Base-by-base conservation (phyloP, 768 basidiomycete species). In the Chlorophyllum brunneum region DNA sequence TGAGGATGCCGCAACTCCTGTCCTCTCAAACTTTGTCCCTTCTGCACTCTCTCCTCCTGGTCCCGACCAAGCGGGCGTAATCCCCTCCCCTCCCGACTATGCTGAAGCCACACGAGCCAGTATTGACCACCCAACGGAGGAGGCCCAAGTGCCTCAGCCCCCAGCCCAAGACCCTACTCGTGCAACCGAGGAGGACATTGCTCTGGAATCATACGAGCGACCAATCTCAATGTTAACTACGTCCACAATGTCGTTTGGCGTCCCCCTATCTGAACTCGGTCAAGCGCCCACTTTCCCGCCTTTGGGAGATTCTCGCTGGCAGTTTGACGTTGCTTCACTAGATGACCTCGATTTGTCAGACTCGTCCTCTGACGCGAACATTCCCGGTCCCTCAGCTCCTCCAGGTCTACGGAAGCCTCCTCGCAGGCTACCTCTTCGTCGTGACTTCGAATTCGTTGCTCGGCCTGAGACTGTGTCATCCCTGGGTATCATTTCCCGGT, bases 271-370 rank as follows among this genome's bases (percentile, higher is more conserved):
- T 1, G 56, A 62, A 4, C 61, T 64, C 52, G 55, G 51, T 24
- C 58, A 56, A n/a, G 61, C 65, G 16, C 73, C 69, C n/a, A 65
- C 66, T 3, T 76, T 76, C 62, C 67, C 65, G 26, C 63, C 60
- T 27, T 67, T 67, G 24, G 61, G 61, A 6, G 69, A 71, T 26
- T 70, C 77, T 1, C 79, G 74, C 24, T 87, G 77, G 81, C 74
- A 71, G 55, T 81, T 88, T 43, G 86, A 90, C 54, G 77, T 89
- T 40, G 85, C 85, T 18, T 86, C 87, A 5, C 81, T 90, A 41
- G 88, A 91, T 60, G 89, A 90, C 34, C 67, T 88, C 36, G 88
- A 91, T 52, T 68, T 90, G n/a, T 90, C 88, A 1, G 88, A 90
- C 62, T 77, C 80, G 1, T 87, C 85, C 11, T 88, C 86, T 1